Conservation (phyloP, 306 rosid species). For the Vigna nakashimae region DNA sequence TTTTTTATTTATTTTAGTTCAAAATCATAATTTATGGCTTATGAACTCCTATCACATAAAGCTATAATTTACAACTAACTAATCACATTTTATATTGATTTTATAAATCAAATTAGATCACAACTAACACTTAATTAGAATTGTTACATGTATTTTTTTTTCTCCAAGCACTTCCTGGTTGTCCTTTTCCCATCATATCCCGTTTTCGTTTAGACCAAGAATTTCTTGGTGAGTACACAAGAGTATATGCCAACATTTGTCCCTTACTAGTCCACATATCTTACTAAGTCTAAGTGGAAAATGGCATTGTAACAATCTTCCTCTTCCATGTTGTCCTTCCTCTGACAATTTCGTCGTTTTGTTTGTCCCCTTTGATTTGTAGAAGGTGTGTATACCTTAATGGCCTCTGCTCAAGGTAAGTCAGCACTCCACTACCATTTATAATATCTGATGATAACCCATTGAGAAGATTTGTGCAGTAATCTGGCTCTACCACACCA, state of each 20-base stretch:
- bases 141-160: conserved; percentile 4
- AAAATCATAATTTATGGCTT: not conserved
- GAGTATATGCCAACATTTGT: conserved; percentile 17
- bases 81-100: conserved; percentile 26
- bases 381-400: conserved; percentile 79
- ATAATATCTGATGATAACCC: conserved; percentile 72
- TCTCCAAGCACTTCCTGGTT: conserved; percentile 11
- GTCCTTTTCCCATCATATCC: not conserved
- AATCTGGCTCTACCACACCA: conserved; percentile 54
- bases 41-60: not conserved
- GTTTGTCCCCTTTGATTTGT: conserved; percentile 60
- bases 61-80: conserved; percentile 6
- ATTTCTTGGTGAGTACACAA: conserved; percentile 41
- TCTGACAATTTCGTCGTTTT: conserved; percentile 83
- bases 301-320: conserved; percentile 53
- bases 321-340: conserved; percentile 87
- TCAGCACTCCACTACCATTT: conserved; percentile 67
- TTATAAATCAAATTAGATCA: conserved; percentile 14
- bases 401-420: conserved; percentile 57
- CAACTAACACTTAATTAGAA: conserved; percentile 23
- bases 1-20: not conserved
- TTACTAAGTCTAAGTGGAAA: conserved; percentile 55
- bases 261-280: conserved; percentile 29
- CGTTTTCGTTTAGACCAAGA: conserved; percentile 31
- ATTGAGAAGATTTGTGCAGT: conserved; percentile 51